phyloP scores from a whole-genome alignment of 1,139 yeast genomes.

The Geotrichum carabidarum region DNA sequence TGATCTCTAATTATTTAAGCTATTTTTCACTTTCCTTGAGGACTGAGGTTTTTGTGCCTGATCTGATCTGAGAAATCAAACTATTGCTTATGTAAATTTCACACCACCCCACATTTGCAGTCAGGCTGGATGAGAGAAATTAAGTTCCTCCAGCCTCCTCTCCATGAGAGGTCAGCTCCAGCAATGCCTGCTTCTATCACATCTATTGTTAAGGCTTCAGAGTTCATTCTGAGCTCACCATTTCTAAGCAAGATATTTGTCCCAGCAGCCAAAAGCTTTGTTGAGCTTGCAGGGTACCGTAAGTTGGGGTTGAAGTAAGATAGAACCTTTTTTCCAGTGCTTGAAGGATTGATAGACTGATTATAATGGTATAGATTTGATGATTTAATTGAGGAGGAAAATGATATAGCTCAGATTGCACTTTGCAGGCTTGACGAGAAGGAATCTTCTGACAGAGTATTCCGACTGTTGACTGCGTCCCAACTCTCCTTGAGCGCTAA shows the following conservation, averaged over 20 bases:
- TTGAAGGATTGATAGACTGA: not conserved
- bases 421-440: slow-evolving; percentile 77
- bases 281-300: slow-evolving; percentile 82
- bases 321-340: slow-evolving; percentile 22
- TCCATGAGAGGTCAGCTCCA: not conserved
- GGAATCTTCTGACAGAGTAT: slow-evolving; percentile 84
- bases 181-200: slow-evolving; percentile 64
- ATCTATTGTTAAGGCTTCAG: slow-evolving; percentile 75
- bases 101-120: not conserved
- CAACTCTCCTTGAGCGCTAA: slow-evolving; percentile 83
- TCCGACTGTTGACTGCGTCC: slow-evolving; percentile 85
- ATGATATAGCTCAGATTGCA: slow-evolving; percentile 80
- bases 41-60: no score
- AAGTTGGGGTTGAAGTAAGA: slow-evolving; percentile 72
- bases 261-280: slow-evolving; percentile 74
- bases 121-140: not conserved
- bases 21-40: no score
- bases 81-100: no score
- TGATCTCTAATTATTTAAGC: no score
- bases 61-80: no score
- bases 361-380: slow-evolving; percentile 48
- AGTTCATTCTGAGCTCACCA: slow-evolving; percentile 77
- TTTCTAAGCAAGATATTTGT: slow-evolving; percentile 65
- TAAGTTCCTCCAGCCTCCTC: not conserved
- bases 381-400: slow-evolving; percentile 84